Conservation (phyloP, 1,139 yeast species). For the Suhomyces terraborum region DNA sequence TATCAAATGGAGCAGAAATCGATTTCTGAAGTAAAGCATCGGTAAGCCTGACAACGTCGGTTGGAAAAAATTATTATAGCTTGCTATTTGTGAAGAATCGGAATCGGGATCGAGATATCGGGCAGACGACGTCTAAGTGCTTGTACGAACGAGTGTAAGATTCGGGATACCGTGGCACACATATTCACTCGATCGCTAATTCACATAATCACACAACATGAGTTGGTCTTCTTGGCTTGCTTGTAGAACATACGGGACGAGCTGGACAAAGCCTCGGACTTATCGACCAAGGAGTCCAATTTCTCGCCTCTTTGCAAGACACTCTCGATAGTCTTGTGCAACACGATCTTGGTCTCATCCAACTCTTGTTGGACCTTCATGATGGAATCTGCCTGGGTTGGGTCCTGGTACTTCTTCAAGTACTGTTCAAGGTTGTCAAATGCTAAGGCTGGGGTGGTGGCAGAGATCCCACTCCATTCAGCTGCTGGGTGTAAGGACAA, state of each 20-base stretch:
- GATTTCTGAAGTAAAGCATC: neutral
- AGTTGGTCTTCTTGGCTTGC: conserved; percentile 96
- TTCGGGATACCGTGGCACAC: conserved; percentile 31
- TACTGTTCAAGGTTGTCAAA: conserved; percentile 69
- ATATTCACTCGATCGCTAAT: conserved; percentile 82
- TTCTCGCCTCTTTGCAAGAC: conserved; percentile 96
- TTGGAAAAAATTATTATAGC: neutral
- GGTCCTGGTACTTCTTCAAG: conserved; percentile 88
- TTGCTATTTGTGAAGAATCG: neutral
- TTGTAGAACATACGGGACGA: conserved; percentile 93
- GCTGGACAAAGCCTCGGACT: conserved; percentile 87
- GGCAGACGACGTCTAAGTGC: neutral
- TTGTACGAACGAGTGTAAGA: neutral
- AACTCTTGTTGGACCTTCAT: conserved; percentile 97
- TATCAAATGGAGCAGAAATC: neutral
- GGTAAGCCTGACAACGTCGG: neutral
- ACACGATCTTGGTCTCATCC: conserved; percentile 94
- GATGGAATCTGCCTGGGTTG: conserved; percentile 93
- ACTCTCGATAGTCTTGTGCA: conserved; percentile 93
- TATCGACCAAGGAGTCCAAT: conserved; percentile 89
- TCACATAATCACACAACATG: conserved; percentile 85
- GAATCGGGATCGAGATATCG: neutral
- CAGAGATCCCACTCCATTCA: conserved; percentile 64
- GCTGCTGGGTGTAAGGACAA: conserved; percentile 75
- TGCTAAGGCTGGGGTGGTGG: conserved; percentile 49